These are phyloP conservation scores for Coniochaeta sp. DNA, from an alignment of 2,329 filamentous ascomycete species.

Conservation along the genomic window DNA sequence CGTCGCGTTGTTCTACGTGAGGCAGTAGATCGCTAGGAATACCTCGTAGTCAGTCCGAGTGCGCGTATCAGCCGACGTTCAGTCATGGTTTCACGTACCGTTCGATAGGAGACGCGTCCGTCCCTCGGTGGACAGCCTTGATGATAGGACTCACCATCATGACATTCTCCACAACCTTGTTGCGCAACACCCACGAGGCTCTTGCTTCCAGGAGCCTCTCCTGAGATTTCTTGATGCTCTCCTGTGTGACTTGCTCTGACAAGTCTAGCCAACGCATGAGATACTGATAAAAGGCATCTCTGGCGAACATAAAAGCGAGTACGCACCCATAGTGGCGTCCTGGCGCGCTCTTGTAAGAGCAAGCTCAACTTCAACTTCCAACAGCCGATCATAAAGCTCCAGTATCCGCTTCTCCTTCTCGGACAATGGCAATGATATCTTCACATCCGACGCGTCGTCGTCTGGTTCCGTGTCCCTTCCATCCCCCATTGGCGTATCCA, in stretches of 20 bases:
- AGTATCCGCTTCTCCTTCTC: constrained; percentile 60
- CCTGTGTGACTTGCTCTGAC: constrained; percentile 21
- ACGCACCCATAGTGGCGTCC: constrained; percentile 25
- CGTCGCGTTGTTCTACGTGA: constrained; percentile 60
- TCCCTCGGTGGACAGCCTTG: constrained; percentile 66
- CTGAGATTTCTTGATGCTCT: constrained; percentile 52
- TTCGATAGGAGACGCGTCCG: constrained; percentile 57
- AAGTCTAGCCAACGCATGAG: neutral
- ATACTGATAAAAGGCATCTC: neutral
- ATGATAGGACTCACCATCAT: constrained; percentile 68
- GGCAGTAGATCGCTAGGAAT: constrained; percentile 55
- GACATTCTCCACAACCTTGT: constrained; percentile 61
- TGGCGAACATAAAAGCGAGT: neutral
- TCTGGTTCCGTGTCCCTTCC: neutral
- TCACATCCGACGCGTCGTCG: neutral
- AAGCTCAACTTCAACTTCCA: constrained; percentile 65
- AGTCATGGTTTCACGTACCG: constrained; percentile 39
- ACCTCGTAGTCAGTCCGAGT: neutral
- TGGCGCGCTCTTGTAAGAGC: constrained; percentile 52
- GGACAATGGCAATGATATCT: constrained; percentile 37
- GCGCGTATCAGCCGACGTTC: neutral
- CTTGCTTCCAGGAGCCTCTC: constrained; percentile 62
- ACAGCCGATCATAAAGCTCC: constrained; percentile 62
- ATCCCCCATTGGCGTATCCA: neutral
- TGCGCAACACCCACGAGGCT: constrained; percentile 61